Evolutionary conservation across 352 stramenopile species (phyloP).

Genomic region (Albugo candida): DNA sequence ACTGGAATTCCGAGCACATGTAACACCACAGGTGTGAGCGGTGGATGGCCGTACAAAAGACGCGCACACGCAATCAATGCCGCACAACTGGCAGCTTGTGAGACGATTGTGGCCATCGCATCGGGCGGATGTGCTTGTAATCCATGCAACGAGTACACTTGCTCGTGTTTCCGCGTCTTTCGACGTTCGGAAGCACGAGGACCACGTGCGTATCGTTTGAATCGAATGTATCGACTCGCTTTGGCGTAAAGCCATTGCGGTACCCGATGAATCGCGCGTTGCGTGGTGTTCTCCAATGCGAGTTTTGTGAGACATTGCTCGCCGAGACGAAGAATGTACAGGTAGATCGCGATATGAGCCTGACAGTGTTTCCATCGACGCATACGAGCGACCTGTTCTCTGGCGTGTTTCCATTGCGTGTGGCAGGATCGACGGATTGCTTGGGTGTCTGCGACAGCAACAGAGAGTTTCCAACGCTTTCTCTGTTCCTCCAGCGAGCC

Average conservation of each 20-base stretch:
- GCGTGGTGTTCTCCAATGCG: neutral
- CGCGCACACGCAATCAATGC: slow-evolving; percentile 60
- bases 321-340: slow-evolving; percentile 60
- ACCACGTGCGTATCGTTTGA: slow-evolving; percentile 64
- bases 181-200: slow-evolving; percentile 35
- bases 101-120: slow-evolving; percentile 49
- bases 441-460: slow-evolving; percentile 55
- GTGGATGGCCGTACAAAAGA: slow-evolving; percentile 53
- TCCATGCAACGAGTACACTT: slow-evolving; percentile 65
- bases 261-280: slow-evolving; percentile 3
- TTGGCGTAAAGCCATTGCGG: slow-evolving; percentile 55
- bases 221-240: slow-evolving; percentile 60
- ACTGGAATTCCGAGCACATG: slow-evolving; percentile 22
- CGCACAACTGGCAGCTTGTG: slow-evolving; percentile 54
- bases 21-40: slow-evolving; percentile 41
- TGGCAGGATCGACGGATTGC: slow-evolving; percentile 32
- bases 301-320: slow-evolving; percentile 59
- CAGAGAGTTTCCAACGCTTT: slow-evolving; percentile 37
- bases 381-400: slow-evolving; percentile 22
- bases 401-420: slow-evolving; percentile 48
- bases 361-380: slow-evolving; percentile 56
- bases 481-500: neutral
- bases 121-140: slow-evolving; percentile 36
- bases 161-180: slow-evolving; percentile 35
- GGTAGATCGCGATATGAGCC: slow-evolving; percentile 54